Base-by-base conservation (phyloP, 129 eudicot species). In the Tagetes patula region DNA sequence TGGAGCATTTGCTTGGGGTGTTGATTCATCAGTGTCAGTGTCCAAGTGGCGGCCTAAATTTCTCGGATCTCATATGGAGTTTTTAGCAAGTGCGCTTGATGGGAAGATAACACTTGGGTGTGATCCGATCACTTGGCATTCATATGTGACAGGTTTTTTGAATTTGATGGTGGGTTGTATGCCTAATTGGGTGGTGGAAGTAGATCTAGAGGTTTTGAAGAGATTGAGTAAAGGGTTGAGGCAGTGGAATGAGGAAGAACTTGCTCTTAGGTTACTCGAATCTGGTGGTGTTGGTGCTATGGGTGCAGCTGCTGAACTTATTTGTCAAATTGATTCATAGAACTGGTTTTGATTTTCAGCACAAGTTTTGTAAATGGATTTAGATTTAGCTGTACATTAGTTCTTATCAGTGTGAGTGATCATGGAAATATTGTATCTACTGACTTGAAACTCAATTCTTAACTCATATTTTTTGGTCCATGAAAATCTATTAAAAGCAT, bases 61-160 rank as follows among this genome's bases (percentile, higher is more conserved):
- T 64, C 82, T 95, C 2, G 87, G 88, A 38, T 67, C 76, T 67
- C 99, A 95, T 78, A 78, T 95, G 84, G 89, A 90, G 38, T 95
- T 95, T 62, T 60, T 95, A 63, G 97, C 91, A 0, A 84, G 87
- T 61, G 99, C 91, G 3, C 70, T 94, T 14, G 90, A 88, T 36
- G 99, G 99, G 56, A 88, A 94, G 86, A 88, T 85, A 71, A 88
- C 96, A 3, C 97, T 94, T 3, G 99, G 99, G 12, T 94, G 99
- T 72, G 92, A 94, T 73, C 81, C 82, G 8, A 80, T 91, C 11
- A 94, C 94, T 6, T 94, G 99, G 99, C 93, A 73, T 37, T 91
- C 96, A 14, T 94, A 94, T 49, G 99, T 90, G 37, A 77, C 89
- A 3, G 88, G 91, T 3, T 85, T 90, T 12, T 72, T 85, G 83